These are phyloP conservation scores for Pholiota molesta DNA, from an alignment of 768 basidiomycete species.

Conservation along the genomic window DNA sequence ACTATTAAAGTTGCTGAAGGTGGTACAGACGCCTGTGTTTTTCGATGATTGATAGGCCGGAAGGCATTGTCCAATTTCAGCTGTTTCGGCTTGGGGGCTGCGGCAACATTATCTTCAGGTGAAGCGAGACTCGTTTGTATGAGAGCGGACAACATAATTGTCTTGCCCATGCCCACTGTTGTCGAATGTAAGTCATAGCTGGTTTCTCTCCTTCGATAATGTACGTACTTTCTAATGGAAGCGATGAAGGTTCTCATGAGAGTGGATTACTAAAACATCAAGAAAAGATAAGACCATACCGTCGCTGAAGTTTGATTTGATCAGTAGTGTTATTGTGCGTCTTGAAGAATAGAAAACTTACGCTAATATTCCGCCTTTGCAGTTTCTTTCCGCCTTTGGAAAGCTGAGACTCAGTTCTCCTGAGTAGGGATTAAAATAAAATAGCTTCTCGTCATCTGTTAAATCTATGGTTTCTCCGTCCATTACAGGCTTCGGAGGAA, in stretches of 20 bases:
- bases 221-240: slow-evolving; percentile 50
- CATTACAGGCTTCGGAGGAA: slow-evolving; percentile 58
- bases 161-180: slow-evolving; percentile 94
- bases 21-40: slow-evolving; percentile 29
- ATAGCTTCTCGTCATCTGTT: slow-evolving; percentile 74
- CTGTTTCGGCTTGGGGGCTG: slow-evolving; percentile 50
- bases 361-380: slow-evolving; percentile 90
- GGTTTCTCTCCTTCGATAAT: not conserved
- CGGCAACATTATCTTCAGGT: slow-evolving; percentile 34
- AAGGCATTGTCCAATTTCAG: slow-evolving; percentile 68
- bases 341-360: slow-evolving; percentile 39
- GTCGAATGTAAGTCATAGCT: slow-evolving; percentile 2
- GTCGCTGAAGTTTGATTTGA: slow-evolving; percentile 31
- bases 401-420: slow-evolving; percentile 88
- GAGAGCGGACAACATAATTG: slow-evolving; percentile 89
- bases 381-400: slow-evolving; percentile 76
- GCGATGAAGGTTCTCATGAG: not conserved
- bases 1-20: slow-evolving; percentile 83
- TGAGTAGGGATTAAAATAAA: slow-evolving; percentile 92
- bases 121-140: slow-evolving; percentile 75
- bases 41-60: slow-evolving; percentile 42
- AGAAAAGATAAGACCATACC: slow-evolving; percentile 33
- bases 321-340: not conserved
- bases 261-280: not conserved
- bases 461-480: slow-evolving; percentile 71